A percentile compares a stretch with the other conserved stretches of the same genome.
Conservation (phyloP, 1,284 basidiomycete genomes). For the Cutaneotrichosporon cutaneum region DNA sequence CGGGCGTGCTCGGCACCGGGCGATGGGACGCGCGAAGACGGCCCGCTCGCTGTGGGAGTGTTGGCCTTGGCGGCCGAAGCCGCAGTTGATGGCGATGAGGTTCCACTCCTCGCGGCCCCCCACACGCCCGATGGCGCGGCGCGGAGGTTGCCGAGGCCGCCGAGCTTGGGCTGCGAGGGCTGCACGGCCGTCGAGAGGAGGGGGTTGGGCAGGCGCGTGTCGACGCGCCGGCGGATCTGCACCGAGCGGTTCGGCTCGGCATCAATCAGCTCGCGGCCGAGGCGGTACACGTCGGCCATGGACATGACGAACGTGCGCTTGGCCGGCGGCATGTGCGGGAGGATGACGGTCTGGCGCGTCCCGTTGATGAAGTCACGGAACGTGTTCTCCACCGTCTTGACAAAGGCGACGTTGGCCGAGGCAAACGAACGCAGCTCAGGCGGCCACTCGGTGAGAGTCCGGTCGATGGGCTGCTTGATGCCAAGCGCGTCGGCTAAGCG, state of each 20-base stretch:
- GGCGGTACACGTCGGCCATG: conserved; percentile 73
- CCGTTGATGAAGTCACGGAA: conserved; percentile 73
- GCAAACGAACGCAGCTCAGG: conserved; percentile 66
- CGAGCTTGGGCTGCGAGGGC: conserved; percentile 26
- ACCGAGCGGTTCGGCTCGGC: conserved; percentile 75
- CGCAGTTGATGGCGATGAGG: not conserved
- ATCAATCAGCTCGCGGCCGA: conserved; percentile 78
- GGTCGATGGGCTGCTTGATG: conserved; percentile 58
- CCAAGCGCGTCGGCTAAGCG: conserved; percentile 82
- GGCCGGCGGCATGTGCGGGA: conserved; percentile 73
- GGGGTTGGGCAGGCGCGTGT: conserved; percentile 71
- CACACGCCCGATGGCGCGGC: conserved; percentile 1
- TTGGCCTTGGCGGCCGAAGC: conserved; percentile 14
- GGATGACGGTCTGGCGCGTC: conserved; percentile 66
- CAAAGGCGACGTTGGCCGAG: conserved; percentile 63
- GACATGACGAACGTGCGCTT: conserved; percentile 73
- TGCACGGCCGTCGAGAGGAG: conserved; percentile 59
- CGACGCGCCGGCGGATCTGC: conserved; percentile 72
- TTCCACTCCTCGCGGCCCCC: conserved; percentile 2
- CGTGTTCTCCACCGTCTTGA: conserved; percentile 70
- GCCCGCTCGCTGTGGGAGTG: conserved; percentile 15
- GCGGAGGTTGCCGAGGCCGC: conserved; percentile 32
- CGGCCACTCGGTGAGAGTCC: conserved; percentile 59
- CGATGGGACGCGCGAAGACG: conserved; percentile 16
- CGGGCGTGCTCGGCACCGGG: not conserved